phyloP scores from a whole-genome alignment of 2,329 filamentous ascomycete species.

The Furcasterigmium sp. region DNA sequence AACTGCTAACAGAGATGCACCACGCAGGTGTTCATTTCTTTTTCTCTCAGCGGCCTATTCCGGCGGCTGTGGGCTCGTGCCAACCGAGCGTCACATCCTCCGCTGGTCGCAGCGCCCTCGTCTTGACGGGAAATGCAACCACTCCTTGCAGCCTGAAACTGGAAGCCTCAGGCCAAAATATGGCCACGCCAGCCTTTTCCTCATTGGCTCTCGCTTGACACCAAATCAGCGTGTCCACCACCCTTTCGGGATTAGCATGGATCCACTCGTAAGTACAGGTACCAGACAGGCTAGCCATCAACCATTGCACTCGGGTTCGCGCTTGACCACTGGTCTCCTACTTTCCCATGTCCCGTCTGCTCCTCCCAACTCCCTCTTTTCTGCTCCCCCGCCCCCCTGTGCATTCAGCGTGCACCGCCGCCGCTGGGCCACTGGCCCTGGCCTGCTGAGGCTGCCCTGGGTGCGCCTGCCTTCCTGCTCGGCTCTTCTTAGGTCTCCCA shows the following conservation, averaged over 20 bases:
- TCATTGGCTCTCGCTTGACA: conserved; percentile 10
- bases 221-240: conserved; percentile 13
- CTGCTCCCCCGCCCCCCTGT: neutral
- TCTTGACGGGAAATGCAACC: conserved; percentile 1
- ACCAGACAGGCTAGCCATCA: too few relatives aligned
- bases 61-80: too few relatives aligned
- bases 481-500: too few relatives aligned
- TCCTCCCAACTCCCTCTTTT: neutral
- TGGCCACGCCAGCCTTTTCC: conserved; percentile 2
- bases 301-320: too few relatives aligned
- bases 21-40: conserved; percentile 4
- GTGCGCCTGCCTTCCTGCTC: too few relatives aligned
- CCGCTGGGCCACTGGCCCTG: too few relatives aligned
- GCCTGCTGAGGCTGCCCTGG: neutral
- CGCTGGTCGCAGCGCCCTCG: too few relatives aligned
- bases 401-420: too few relatives aligned
- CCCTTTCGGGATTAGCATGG: conserved; percentile 9
- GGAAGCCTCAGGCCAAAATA: conserved; percentile 10
- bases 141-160: conserved; percentile 15
- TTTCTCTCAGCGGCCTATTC: neutral
- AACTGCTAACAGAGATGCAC: conserved; percentile 7
- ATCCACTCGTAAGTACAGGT: conserved; percentile 9
- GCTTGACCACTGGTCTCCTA: neutral
- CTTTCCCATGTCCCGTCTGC: neutral
- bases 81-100: too few relatives aligned